Evolutionary conservation across 108 stramenopile genomes (phyloP), one percentile per base, ranked within the genome.

Genomic region (Cyclotella choctawhatcheeana): DNA sequence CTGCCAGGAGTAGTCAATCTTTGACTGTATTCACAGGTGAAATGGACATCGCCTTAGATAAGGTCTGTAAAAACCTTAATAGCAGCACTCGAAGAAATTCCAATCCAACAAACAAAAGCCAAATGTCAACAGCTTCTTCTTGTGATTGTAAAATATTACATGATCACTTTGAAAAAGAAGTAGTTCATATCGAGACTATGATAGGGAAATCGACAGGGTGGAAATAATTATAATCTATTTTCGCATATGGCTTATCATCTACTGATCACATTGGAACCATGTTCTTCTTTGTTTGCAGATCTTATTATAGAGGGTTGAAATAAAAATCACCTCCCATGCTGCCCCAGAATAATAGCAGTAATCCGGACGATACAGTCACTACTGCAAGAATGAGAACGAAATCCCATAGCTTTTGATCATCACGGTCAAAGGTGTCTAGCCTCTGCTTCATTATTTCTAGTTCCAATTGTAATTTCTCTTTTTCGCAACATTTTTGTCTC

Each of bases 21-120:
- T 45, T 16, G 17, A 2, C 26, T 44, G 37, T 59, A 62, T 53
- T 64, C 5, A 64, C 56, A 43, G 31, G 48, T 1, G 29, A 18
- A 2, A 32, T 64, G 63, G 72, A 64, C 5, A 2, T 25, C 31
- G 72, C 62, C 18, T 54, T 73, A 40, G 52, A 55, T 27, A 56
- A 26, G 0, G 7, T 73, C n/a, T 70, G 56, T 31, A n/a, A 24
- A 0, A 25, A 66, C 16, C 7, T 44, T 10, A 56, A 13, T 56
- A 48, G 25, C 21, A 37, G 26, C 25, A 30, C 30, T 30, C 20
- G 29, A n/a, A 48, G 65, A 51, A 74, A 74, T 74, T 66, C 73
- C 6, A 58, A 32, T 29, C 16, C 63, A 64, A 2, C 64, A 50
- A 37, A 64, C 12, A 3, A 29, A 2, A 21, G 8, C 32, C 18